Conservation (phyloP, 257 asterid species). For the Solanum etuberosum region DNA sequence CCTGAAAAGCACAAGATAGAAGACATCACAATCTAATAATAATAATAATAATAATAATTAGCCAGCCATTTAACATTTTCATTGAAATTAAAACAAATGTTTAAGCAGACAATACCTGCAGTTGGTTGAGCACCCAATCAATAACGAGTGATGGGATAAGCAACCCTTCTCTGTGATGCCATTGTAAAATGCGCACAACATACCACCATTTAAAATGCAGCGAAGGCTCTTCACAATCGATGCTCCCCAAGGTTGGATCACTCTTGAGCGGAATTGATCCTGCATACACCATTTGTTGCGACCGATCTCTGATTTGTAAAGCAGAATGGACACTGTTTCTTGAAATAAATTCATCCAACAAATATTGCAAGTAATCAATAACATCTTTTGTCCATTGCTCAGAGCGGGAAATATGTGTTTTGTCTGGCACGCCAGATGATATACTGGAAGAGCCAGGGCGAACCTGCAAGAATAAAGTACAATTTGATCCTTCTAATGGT, state of each 20-base stretch:
- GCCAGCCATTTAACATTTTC: background rate
- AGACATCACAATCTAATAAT: background rate
- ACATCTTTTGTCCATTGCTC: conserved; percentile 98
- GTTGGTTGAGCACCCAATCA: conserved; percentile 97
- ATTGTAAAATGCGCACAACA: conserved; percentile 80
- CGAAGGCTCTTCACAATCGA: conserved; percentile 73
- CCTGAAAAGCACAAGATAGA: conserved; percentile 42
- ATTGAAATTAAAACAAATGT: background rate
- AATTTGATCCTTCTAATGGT: conserved; percentile 9
- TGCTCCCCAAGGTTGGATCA: conserved; percentile 32
- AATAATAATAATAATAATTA: background rate
- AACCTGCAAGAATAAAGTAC: conserved; percentile 48
- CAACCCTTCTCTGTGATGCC: conserved; percentile 97
- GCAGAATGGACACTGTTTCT: conserved; percentile 57
- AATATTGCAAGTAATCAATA: conserved; percentile 78
- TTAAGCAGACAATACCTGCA: conserved; percentile 50
- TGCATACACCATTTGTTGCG: conserved; percentile 53
- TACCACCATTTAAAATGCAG: conserved; percentile 97
- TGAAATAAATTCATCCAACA: conserved; percentile 75
- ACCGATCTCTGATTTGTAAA: conserved; percentile 49
- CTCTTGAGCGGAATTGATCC: conserved; percentile 54
- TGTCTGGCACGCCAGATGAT: conserved; percentile 68
- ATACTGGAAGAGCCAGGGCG: conserved; percentile 62
- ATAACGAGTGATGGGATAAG: conserved; percentile 75
- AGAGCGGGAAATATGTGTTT: conserved; percentile 67